Percentiles rank a stretch among this genome's conserved stretches.
Evolutionary conservation across 495 filamentous ascomycete species (phyloP).

Genomic region (Xylaria curta): DNA sequence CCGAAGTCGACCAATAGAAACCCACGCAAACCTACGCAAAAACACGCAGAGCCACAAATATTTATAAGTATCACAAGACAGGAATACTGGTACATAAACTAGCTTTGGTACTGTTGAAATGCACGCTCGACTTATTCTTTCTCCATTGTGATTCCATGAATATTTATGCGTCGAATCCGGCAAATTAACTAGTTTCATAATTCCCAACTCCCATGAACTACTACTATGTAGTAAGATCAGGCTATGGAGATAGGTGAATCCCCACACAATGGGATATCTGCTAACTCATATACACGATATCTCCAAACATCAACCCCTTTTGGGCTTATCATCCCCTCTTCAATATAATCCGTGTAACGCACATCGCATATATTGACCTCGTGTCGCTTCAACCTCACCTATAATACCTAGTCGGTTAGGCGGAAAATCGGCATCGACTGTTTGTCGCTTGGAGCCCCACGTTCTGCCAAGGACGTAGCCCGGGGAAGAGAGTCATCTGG

Average conservation of each 20-base stretch:
- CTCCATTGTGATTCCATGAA: not conserved
- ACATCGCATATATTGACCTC: not conserved
- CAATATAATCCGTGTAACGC: not conserved
- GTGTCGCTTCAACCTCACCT: not conserved
- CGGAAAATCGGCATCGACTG: not conserved
- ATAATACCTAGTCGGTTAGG: not conserved
- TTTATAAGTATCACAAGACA: not conserved
- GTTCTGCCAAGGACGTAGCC: not conserved
- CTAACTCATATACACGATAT: slow-evolving; percentile 8
- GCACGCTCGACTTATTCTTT: not conserved
- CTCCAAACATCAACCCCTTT: not conserved
- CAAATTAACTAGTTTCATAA: not conserved
- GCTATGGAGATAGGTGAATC: not conserved
- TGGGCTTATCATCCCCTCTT: not conserved
- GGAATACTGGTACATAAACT: not conserved
- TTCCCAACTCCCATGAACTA: not conserved
- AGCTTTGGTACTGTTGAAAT: not conserved
- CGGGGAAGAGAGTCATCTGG: not conserved
- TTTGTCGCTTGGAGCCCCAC: slow-evolving; percentile 4
- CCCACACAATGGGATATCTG: not conserved
- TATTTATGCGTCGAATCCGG: not conserved
- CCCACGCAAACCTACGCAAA: not conserved
- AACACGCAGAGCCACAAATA: not conserved
- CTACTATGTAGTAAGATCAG: not conserved
- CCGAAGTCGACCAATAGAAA: not conserved